phyloP scores from a whole-genome alignment of 2,329 filamentous ascomycete genomes.

The Aureobasidium vineae region DNA sequence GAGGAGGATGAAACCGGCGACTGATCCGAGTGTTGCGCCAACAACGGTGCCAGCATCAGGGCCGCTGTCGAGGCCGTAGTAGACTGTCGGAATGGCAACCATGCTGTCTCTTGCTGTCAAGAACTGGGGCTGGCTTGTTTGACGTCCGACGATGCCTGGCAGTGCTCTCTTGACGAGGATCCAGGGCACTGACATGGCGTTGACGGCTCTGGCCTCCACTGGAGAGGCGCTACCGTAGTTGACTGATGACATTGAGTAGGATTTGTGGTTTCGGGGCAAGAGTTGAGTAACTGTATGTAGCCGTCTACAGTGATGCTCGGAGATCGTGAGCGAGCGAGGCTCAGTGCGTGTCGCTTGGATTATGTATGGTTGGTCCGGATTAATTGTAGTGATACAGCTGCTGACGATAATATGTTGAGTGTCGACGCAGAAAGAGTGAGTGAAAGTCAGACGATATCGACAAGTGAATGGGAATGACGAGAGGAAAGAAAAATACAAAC shows the following conservation, averaged over 20 bases:
- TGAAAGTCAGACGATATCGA: neutral
- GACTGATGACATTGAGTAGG: neutral
- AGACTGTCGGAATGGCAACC: conserved; percentile 60
- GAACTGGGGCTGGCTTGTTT: conserved; percentile 8
- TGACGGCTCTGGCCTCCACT: neutral
- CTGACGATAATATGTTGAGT: neutral
- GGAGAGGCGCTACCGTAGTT: conserved; percentile 2
- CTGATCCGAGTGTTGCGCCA: conserved; percentile 58
- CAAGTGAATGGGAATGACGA: conserved; percentile 15
- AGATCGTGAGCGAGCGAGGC: neutral
- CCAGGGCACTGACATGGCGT: conserved; percentile 13
- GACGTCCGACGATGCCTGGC: conserved; percentile 19
- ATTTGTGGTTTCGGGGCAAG: neutral
- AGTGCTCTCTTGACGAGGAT: conserved; percentile 5
- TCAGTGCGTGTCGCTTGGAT: neutral
- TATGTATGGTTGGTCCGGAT: neutral
- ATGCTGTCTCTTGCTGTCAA: conserved; percentile 30
- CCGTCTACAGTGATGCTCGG: neutral
- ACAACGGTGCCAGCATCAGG: conserved; percentile 58
- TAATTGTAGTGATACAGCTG: neutral
- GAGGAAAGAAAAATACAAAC: conserved; percentile 15
- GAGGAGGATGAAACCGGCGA: conserved; percentile 54
- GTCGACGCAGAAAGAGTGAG: neutral
- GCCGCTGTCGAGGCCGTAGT: conserved; percentile 53
- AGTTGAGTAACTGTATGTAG: neutral